Conservation (phyloP, 2,329 filamentous ascomycete species). For the Aspergillus quadrilineatus region DNA sequence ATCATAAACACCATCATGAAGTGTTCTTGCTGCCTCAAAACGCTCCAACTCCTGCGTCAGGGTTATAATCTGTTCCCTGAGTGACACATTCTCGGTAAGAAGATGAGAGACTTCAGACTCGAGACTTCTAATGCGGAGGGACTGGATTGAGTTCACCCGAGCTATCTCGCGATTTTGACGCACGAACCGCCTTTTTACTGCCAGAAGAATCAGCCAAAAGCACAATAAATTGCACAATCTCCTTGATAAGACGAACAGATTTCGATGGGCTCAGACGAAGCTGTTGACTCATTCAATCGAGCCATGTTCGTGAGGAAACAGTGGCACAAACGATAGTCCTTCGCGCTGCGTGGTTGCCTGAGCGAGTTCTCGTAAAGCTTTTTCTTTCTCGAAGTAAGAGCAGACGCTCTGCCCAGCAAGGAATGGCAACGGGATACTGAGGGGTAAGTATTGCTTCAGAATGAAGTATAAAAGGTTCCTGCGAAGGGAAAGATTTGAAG, state of each 20-base stretch:
- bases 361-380: neutral
- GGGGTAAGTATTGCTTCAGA: too few relatives aligned
- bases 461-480: too few relatives aligned
- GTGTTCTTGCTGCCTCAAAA: constrained; percentile 43
- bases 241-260: constrained; percentile 39
- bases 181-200: constrained; percentile 64
- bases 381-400: neutral
- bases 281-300: constrained; percentile 49
- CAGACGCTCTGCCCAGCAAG: neutral
- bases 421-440: too few relatives aligned
- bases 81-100: constrained; percentile 59
- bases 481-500: neutral
- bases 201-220: neutral
- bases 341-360: neutral
- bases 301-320: constrained; percentile 40
- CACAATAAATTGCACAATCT: neutral
- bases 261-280: constrained; percentile 48
- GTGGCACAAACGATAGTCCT: neutral
- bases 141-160: constrained; percentile 63
- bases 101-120: constrained; percentile 62
- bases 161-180: constrained; percentile 67
- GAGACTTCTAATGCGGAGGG: constrained; percentile 61
- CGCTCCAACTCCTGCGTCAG: constrained; percentile 56
- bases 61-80: constrained; percentile 59
- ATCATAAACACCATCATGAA: constrained; percentile 49